A percentile compares a stretch with the other conserved stretches of the same genome.
Evolutionary conservation across 2,329 filamentous ascomycete species (phyloP).

Genomic region (Aspergillus udagawae): DNA sequence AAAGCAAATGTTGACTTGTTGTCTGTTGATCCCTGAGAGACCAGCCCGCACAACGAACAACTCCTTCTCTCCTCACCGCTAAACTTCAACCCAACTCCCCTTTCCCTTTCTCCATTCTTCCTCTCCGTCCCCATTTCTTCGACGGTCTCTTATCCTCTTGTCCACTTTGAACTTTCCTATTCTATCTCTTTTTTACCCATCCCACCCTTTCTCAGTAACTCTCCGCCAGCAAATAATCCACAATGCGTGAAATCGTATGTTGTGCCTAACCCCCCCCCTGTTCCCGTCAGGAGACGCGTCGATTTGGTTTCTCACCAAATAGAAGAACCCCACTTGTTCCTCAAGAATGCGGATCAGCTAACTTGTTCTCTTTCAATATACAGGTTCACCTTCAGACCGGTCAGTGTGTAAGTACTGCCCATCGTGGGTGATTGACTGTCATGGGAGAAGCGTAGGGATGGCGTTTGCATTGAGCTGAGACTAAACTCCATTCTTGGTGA

Average conservation of each 20-base stretch:
- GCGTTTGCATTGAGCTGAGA: neutral
- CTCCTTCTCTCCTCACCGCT: neutral
- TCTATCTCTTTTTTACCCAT: neutral
- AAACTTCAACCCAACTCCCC: neutral
- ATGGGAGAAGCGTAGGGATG: neutral
- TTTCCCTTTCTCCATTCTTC: slow-evolving; percentile 6
- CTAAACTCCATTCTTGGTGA: slow-evolving; percentile 25
- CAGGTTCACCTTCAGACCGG: slow-evolving; percentile 99
- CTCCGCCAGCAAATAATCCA: slow-evolving; percentile 35
- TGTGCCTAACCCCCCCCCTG: slow-evolving; percentile 4
- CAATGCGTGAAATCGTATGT: slow-evolving; percentile 69
- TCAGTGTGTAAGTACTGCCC: slow-evolving; percentile 74
- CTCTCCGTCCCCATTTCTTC: slow-evolving; percentile 21
- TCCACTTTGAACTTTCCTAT: slow-evolving; percentile 1
- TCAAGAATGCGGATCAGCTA: slow-evolving; percentile 21
- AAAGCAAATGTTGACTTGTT: neutral
- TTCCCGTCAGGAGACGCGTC: slow-evolving; percentile 25
- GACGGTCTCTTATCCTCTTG: slow-evolving; percentile 15
- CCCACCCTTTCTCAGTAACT: slow-evolving; percentile 4
- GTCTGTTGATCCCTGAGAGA: slow-evolving; percentile 9
- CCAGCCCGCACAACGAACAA: slow-evolving; percentile 2
- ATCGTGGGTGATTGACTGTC: neutral
- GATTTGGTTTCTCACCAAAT: slow-evolving; percentile 28
- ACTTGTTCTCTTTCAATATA: slow-evolving; percentile 36
- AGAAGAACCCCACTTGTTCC: slow-evolving; percentile 21